These are phyloP conservation scores for Didymella glomerata DNA, from an alignment of 2,329 filamentous ascomycete species.

Conservation along the genomic window DNA sequence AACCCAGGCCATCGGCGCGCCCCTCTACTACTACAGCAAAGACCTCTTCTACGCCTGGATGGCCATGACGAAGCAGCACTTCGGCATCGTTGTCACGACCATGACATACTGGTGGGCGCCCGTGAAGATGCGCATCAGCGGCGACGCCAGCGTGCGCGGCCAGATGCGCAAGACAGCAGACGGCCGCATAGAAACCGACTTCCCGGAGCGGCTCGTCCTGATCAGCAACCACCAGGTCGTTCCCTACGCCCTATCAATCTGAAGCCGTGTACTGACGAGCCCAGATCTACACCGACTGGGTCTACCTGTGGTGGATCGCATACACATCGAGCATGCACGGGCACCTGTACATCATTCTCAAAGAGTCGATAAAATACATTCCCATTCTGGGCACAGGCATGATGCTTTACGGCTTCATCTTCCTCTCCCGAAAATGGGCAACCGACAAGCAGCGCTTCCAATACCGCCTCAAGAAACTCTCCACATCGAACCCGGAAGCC, in stretches of 20 bases:
- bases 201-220: slow-evolving; percentile 81
- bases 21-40: slow-evolving; percentile 76
- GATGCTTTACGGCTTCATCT: slow-evolving; percentile 89
- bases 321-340: slow-evolving; percentile 84
- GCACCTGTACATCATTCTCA: slow-evolving; percentile 88
- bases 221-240: slow-evolving; percentile 81
- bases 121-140: slow-evolving; percentile 80
- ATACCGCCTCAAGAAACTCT: slow-evolving; percentile 77
- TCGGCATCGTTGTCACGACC: slow-evolving; percentile 76
- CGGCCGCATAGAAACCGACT: slow-evolving; percentile 76
- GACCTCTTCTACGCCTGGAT: slow-evolving; percentile 85
- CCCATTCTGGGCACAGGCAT: slow-evolving; percentile 84
- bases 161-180: slow-evolving; percentile 74
- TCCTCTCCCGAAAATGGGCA: slow-evolving; percentile 90
- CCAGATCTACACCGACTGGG: slow-evolving; percentile 84
- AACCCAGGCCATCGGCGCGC: slow-evolving; percentile 76
- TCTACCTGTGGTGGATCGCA: slow-evolving; percentile 92
- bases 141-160: slow-evolving; percentile 78
- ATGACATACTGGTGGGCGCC: slow-evolving; percentile 88
- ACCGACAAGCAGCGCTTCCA: slow-evolving; percentile 78
- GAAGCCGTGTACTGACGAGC: slow-evolving; percentile 20
- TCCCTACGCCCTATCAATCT: background rate
- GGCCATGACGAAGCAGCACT: slow-evolving; percentile 84
- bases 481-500: slow-evolving; percentile 54
- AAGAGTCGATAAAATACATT: slow-evolving; percentile 83